phyloP scores from a whole-genome alignment of 2,329 filamentous ascomycete species.

The Claviceps sp. region DNA sequence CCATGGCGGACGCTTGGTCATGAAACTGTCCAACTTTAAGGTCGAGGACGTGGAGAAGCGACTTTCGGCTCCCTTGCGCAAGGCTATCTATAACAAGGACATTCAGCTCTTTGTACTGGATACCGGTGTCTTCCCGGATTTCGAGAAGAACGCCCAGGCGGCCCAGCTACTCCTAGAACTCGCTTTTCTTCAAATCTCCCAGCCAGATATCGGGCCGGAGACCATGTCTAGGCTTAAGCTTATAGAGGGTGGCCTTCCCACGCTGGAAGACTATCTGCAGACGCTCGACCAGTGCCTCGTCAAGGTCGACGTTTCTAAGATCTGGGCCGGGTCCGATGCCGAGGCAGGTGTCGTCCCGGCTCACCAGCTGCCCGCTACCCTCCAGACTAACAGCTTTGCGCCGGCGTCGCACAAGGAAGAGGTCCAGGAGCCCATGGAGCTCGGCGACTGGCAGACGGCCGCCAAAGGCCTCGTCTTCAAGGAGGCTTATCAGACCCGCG shows the following conservation, averaged over 20 bases:
- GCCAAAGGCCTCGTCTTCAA: constrained; percentile 88
- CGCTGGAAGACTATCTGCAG: constrained; percentile 45
- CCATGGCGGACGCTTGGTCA: constrained; percentile 55
- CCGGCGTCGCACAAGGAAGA: constrained; percentile 75
- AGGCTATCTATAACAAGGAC: constrained; percentile 54
- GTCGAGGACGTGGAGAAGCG: constrained; percentile 84
- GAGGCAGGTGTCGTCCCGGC: constrained; percentile 35
- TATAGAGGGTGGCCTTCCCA: constrained; percentile 38
- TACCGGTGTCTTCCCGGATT: constrained; percentile 49
- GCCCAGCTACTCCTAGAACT: constrained; percentile 60
- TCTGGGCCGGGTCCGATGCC: constrained; percentile 57
- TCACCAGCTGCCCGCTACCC: constrained; percentile 43
- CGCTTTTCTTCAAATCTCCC: constrained; percentile 68
- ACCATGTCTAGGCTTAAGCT: constrained; percentile 52
- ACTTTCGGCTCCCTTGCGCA: constrained; percentile 56
- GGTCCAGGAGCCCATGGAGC: constrained; percentile 46
- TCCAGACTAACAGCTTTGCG: constrained; percentile 71
- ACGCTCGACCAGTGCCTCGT: constrained; percentile 57
- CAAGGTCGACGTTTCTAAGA: constrained; percentile 59
- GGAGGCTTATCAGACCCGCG: constrained; percentile 72
- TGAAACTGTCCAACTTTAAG: constrained; percentile 69
- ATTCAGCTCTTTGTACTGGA: constrained; percentile 67
- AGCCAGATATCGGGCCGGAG: constrained; percentile 48
- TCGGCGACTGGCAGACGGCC: constrained; percentile 68
- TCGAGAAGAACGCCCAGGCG: constrained; percentile 50